phyloP scores from a whole-genome alignment of 1,284 basidiomycete genomes.

The Thelephora terrestris region DNA sequence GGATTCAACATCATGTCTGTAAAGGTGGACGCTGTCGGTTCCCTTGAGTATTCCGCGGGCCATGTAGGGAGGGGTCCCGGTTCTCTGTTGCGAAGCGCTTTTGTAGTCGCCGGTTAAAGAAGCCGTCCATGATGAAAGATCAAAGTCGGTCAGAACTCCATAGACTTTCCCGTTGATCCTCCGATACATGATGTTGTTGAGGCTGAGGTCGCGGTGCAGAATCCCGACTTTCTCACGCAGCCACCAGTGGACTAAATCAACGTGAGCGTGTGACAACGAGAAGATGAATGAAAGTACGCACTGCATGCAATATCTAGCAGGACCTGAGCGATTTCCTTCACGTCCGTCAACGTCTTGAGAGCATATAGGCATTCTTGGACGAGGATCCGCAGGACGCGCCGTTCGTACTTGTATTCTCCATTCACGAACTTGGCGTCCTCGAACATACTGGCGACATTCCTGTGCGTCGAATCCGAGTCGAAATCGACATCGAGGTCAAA shows the following conservation, averaged over 20 bases:
- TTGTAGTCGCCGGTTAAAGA: background rate
- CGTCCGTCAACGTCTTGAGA: conserved; percentile 12
- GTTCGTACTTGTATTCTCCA: no score
- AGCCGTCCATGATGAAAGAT: conserved; percentile 11
- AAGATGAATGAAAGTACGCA: conserved; percentile 6
- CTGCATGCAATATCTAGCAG: conserved; percentile 16
- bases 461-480: no score
- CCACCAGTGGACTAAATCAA: conserved; percentile 6
- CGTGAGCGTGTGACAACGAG: background rate
- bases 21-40: conserved; percentile 11
- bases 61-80: conserved; percentile 21
- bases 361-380: background rate
- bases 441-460: no score
- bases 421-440: no score
- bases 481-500: no score
- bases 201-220: conserved; percentile 20
- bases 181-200: conserved; percentile 21
- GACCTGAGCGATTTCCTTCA: conserved; percentile 15
- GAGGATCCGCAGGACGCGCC: no score
- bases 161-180: conserved; percentile 1
- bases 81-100: conserved; percentile 6
- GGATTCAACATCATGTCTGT: conserved; percentile 24
- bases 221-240: conserved; percentile 1
- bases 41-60: conserved; percentile 16
- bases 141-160: conserved; percentile 21